phyloP scores from a whole-genome alignment of 2,329 filamentous ascomycete species.

The Fusarium sp. region DNA sequence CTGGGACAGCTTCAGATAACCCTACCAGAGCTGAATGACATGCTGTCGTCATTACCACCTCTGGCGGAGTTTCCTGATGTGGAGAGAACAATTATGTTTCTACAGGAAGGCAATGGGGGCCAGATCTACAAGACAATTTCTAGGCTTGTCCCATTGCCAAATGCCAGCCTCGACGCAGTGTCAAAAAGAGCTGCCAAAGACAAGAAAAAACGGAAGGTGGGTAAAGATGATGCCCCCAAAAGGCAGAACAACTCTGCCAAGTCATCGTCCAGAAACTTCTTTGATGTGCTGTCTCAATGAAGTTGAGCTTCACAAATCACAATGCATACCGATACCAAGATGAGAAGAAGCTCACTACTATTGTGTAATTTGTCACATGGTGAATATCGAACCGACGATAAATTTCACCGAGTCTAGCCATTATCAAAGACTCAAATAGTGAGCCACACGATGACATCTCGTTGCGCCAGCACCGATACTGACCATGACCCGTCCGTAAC shows the following conservation, averaged over 20 bases:
- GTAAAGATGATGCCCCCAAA: slow-evolving; percentile 2
- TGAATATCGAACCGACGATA: not conserved
- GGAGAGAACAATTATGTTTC: slow-evolving; percentile 24
- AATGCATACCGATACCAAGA: not conserved
- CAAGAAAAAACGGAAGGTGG: slow-evolving; percentile 24
- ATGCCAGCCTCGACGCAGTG: not conserved
- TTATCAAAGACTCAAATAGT: not conserved
- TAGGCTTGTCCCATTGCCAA: slow-evolving; percentile 29
- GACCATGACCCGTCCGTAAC: not conserved
- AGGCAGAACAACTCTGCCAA: slow-evolving; percentile 1
- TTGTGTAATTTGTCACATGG: not conserved
- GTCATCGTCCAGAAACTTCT: slow-evolving; percentile 31
- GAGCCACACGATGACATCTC: not conserved
- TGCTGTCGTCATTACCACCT: slow-evolving; percentile 41
- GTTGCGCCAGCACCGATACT: slow-evolving; percentile 14
- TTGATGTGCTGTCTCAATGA: slow-evolving; percentile 37
- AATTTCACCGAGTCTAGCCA: not conserved
- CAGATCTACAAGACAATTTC: slow-evolving; percentile 19
- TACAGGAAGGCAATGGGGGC: slow-evolving; percentile 20
- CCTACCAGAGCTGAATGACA: slow-evolving; percentile 26
- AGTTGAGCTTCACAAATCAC: not conserved
- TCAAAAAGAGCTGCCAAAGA: not conserved
- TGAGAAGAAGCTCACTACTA: not conserved
- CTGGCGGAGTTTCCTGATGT: slow-evolving; percentile 41
- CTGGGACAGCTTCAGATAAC: slow-evolving; percentile 3